Evolutionary conservation across 1,284 basidiomycete genomes (phyloP).

Genomic region (Pholiota adiposa): DNA sequence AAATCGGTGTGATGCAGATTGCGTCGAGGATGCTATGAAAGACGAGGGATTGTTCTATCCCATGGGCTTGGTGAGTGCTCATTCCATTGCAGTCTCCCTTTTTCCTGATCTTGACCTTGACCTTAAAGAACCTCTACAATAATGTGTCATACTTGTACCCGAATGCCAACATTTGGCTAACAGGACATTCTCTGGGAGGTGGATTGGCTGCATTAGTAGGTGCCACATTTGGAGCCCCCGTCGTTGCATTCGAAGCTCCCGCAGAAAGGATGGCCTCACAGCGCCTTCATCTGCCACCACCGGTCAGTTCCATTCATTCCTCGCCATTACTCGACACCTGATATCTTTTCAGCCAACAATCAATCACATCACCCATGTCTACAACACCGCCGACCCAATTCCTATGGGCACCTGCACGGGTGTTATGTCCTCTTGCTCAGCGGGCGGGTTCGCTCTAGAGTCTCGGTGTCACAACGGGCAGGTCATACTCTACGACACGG

Average conservation of each 20-base stretch:
- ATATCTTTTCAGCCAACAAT: slow-evolving; percentile 13
- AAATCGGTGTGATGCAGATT: slow-evolving; percentile 82
- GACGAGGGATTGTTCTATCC: slow-evolving; percentile 93
- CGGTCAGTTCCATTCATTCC: slow-evolving; percentile 38
- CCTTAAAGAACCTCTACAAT: slow-evolving; percentile 64
- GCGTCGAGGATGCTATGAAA: slow-evolving; percentile 83
- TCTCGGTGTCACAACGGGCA: slow-evolving; percentile 74
- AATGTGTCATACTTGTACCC: slow-evolving; percentile 88
- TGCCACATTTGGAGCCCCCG: slow-evolving; percentile 92
- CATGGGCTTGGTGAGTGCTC: slow-evolving; percentile 68
- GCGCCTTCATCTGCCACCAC: slow-evolving; percentile 85
- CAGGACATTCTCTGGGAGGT: slow-evolving; percentile 90
- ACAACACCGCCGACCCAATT: slow-evolving; percentile 51
- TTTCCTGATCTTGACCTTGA: slow-evolving; percentile 2
- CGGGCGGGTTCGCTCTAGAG: slow-evolving; percentile 75
- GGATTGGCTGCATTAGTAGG: slow-evolving; percentile 87
- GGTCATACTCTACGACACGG: slow-evolving; percentile 83
- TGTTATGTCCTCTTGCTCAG: slow-evolving; percentile 62
- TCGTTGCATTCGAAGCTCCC: slow-evolving; percentile 91
- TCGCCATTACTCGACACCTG: slow-evolving; percentile 10
- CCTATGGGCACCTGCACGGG: slow-evolving; percentile 80
- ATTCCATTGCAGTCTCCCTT: not conserved
- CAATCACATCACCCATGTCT: slow-evolving; percentile 17
- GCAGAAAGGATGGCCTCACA: slow-evolving; percentile 88
- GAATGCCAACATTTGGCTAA: slow-evolving; percentile 87